Percentiles rank a stretch among this genome's conserved stretches.
Conservation (phyloP, 2,329 filamentous ascomycete genomes). For the Verticillium alfalfae region DNA sequence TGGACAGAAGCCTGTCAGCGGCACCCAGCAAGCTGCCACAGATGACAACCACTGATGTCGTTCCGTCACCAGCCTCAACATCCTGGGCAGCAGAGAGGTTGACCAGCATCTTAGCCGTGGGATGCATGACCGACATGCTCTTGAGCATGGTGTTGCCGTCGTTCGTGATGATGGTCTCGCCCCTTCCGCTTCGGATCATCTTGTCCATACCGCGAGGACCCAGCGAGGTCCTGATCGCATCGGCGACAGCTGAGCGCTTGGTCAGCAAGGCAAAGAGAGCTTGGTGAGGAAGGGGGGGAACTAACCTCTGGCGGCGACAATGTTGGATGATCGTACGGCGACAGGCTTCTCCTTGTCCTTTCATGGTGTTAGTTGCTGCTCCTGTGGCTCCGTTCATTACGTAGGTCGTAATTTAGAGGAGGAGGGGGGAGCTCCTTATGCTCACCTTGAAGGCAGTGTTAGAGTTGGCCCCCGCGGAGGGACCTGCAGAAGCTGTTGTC, state of each 20-base stretch:
- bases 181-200: slow-evolving; percentile 97
- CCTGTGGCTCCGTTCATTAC: slow-evolving; percentile 11
- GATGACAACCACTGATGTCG: slow-evolving; percentile 96
- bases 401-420: not conserved
- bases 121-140: slow-evolving; percentile 98
- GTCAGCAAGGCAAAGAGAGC: slow-evolving; percentile 13
- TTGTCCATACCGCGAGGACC: slow-evolving; percentile 98
- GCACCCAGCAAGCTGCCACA: slow-evolving; percentile 91
- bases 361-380: slow-evolving; percentile 28
- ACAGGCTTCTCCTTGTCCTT: slow-evolving; percentile 96
- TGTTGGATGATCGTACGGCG: slow-evolving; percentile 93
- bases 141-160: slow-evolving; percentile 99
- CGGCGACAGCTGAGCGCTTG: slow-evolving; percentile 69
- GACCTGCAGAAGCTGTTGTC: slow-evolving; percentile 34
- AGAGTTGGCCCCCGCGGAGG: slow-evolving; percentile 28
- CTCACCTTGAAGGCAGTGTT: slow-evolving; percentile 55
- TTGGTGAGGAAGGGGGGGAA: not conserved
- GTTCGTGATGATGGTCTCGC: slow-evolving; percentile 98
- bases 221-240: slow-evolving; percentile 94
- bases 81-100: slow-evolving; percentile 96
- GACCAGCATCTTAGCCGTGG: slow-evolving; percentile 98
- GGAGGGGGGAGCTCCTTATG: slow-evolving; percentile 15
- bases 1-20: slow-evolving; percentile 82
- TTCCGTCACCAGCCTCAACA: slow-evolving; percentile 96
- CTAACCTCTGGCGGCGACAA: slow-evolving; percentile 90